phyloP scores from a whole-genome alignment of 2,329 filamentous ascomycete species.

The Westerdykella ornata region DNA sequence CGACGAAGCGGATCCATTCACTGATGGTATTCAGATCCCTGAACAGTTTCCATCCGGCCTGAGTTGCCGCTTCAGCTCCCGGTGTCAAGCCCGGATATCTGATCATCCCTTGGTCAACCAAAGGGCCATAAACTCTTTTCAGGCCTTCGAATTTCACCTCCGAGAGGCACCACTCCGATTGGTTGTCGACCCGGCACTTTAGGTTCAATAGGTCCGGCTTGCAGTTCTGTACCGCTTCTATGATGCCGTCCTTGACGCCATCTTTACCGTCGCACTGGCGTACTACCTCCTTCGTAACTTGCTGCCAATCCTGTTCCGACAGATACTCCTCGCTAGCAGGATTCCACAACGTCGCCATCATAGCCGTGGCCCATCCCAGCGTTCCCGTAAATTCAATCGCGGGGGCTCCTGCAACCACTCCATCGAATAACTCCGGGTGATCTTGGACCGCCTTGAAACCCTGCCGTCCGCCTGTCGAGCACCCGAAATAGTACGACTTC shows the following conservation, averaged over 20 bases:
- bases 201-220: constrained; percentile 39
- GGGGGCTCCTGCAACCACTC: constrained; percentile 33
- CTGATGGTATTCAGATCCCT: constrained; percentile 40
- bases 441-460: constrained; percentile 32
- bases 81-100: constrained; percentile 49
- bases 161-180: constrained; percentile 40
- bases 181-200: constrained; percentile 31
- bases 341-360: constrained; percentile 11
- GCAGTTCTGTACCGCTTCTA: constrained; percentile 44
- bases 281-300: constrained; percentile 40
- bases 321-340: not conserved
- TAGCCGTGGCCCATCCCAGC: constrained; percentile 29
- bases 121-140: constrained; percentile 38
- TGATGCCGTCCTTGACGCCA: constrained; percentile 44
- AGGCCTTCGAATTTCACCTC: constrained; percentile 41
- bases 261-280: constrained; percentile 48
- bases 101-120: constrained; percentile 41
- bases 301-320: not conserved
- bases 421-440: constrained; percentile 35
- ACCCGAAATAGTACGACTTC: constrained; percentile 39
- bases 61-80: constrained; percentile 37
- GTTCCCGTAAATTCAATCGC: constrained; percentile 31
- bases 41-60: constrained; percentile 34
- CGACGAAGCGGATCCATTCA: constrained; percentile 46
- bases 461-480: constrained; percentile 36